Conservation (phyloP, 805 yeast genomes). For the Cyberlindnera petersonii region DNA sequence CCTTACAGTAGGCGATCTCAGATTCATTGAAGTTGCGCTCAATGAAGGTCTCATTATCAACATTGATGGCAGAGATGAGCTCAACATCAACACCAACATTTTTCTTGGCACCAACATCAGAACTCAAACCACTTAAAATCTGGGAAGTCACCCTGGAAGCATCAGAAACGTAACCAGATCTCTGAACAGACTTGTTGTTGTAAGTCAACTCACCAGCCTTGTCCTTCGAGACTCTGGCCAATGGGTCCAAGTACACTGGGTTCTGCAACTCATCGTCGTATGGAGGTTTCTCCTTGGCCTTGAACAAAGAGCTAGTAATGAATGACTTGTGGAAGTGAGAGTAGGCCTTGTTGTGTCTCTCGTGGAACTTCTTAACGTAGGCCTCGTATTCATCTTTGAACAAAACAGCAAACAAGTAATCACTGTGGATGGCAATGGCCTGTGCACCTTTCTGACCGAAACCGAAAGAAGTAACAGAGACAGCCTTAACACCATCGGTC, state of each 20-base stretch:
- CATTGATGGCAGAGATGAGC: slow-evolving; percentile 72
- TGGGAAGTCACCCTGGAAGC: slow-evolving; percentile 58
- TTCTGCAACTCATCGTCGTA: slow-evolving; percentile 85
- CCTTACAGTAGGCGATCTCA: slow-evolving; percentile 75
- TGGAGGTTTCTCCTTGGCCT: slow-evolving; percentile 91
- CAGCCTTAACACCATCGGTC: slow-evolving; percentile 97
- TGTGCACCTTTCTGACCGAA: slow-evolving; percentile 99
- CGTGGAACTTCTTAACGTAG: slow-evolving; percentile 65
- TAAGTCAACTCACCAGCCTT: slow-evolving; percentile 44
- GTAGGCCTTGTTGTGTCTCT: slow-evolving; percentile 87
- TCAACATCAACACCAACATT: slow-evolving; percentile 98
- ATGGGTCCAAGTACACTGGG: slow-evolving; percentile 92
- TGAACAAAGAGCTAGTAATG: slow-evolving; percentile 85
- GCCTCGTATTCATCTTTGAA: slow-evolving; percentile 65
- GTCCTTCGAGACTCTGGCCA: slow-evolving; percentile 49
- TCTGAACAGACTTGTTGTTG: slow-evolving; percentile 49
- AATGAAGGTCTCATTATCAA: slow-evolving; percentile 85
- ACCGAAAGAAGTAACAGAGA: slow-evolving; percentile 95
- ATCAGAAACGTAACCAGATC: slow-evolving; percentile 39
- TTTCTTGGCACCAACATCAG: slow-evolving; percentile 38
- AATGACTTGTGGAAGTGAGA: slow-evolving; percentile 95
- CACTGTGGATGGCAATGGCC: slow-evolving; percentile 88
- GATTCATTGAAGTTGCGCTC: slow-evolving; percentile 84
- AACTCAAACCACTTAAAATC: slow-evolving; percentile 54
- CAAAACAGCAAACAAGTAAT: slow-evolving; percentile 84